Base-by-base conservation (phyloP, 2,329 filamentous ascomycete genomes). In the Capronia americana region DNA sequence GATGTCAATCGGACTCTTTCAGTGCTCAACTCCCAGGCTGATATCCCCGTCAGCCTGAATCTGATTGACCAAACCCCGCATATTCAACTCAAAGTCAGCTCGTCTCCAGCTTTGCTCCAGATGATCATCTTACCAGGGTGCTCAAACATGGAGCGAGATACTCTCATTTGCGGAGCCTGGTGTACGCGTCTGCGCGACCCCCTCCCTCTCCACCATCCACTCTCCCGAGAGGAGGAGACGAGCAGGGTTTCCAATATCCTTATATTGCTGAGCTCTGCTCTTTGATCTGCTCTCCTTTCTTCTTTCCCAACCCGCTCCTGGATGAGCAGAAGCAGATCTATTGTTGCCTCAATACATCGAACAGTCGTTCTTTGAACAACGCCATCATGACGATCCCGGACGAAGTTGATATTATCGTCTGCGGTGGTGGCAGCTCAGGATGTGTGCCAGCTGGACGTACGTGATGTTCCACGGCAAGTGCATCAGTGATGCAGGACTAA, bases 361-460 rank as follows among this genome's bases (percentile, higher is more conserved):
- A 23, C 38, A 50, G 34, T 50, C 7, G 41, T 23, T 57, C 41
- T 59, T 57, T 38, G 41, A 55, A 51, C 50, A 14, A 64, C 32
- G 58, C 61, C 64, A 74, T 55, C 64, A 88, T 87, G 83, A 86
- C 83, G 70, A 82, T 92, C 69, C 90, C 90, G 41, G 90, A 92
- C 66, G 90, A 92, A 82, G 90, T 92, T 74, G 90, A 92, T 76
- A 92, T 93, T 73, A 92, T 92, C 73, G 89, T 92, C 32, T 90
- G 88, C 71, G 90, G 90, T 74, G 90, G 90, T 74, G 90, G 90
- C 62, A 91, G 88, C 75, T 87, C 72, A 61, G 77, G 77, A 69
- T 80, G 79, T 69, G 76, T 77, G 34, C 76, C 75, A 66, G 74
- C 74, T 66, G 75, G 77, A 76, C 84, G 73, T 78, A 58, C 62